These are phyloP conservation scores for Rhodamnia rubescens DNA, from an alignment of 345 rosid genomes.

Conservation along the genomic window DNA sequence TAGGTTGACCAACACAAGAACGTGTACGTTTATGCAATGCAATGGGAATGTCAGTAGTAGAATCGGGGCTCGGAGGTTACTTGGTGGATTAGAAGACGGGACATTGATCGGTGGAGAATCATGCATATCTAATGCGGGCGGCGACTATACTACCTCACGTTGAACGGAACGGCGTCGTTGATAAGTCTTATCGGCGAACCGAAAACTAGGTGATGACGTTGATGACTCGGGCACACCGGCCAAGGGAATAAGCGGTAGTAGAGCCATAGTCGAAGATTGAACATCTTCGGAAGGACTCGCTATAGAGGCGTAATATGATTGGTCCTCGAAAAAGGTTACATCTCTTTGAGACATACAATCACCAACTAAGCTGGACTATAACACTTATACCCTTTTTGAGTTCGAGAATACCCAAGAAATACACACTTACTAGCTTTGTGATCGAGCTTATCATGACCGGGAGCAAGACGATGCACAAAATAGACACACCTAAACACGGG, in stretches of 20 bases:
- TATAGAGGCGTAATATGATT: background rate
- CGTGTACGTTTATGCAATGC: too few species aligned
- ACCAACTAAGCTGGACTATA: too few species aligned
- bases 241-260: background rate
- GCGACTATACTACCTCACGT: background rate
- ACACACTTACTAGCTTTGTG: background rate
- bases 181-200: fast-evolving
- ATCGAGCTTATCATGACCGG: background rate
- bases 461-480: background rate
- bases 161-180: fast-evolving
- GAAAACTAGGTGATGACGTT: background rate
- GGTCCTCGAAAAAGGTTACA: too few species aligned
- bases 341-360: too few species aligned
- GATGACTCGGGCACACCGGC: background rate
- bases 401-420: too few species aligned
- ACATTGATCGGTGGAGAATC: background rate
- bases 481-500: background rate
- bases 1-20: too few species aligned
- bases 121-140: background rate
- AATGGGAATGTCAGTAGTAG: too few species aligned
- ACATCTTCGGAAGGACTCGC: background rate
- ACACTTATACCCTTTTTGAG: too few species aligned
- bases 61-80: too few species aligned
- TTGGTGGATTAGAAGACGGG: too few species aligned
- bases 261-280: background rate